Evolutionary conservation across 208 protist genomes (phyloP).

Genomic region (Leishmania turanica): DNA sequence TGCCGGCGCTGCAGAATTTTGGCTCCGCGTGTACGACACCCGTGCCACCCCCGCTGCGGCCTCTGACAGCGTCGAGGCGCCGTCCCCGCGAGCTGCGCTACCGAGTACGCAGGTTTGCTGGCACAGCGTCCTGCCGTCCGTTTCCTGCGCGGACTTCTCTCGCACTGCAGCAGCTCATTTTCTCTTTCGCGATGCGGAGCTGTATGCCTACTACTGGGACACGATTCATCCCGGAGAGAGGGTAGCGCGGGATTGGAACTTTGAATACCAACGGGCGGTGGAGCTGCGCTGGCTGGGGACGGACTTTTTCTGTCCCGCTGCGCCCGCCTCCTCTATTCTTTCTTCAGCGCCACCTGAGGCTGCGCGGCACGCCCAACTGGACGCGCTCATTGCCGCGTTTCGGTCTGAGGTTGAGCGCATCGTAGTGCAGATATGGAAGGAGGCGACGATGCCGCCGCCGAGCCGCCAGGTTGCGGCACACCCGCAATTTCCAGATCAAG

Average conservation of each 20-base stretch:
- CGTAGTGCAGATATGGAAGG: conserved; percentile 40
- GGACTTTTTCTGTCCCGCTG: neutral
- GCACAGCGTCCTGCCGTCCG: neutral
- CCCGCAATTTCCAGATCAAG: conserved; percentile 16
- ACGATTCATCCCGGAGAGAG: neutral
- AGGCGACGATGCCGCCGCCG: conserved; percentile 36
- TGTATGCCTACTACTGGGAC: conserved; percentile 58
- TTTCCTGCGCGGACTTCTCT: neutral
- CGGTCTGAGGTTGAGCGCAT: conserved; percentile 26
- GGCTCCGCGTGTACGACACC: conserved; percentile 51
- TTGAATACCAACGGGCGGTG: conserved; percentile 41
- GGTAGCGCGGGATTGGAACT: conserved; percentile 45
- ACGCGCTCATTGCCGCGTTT: conserved; percentile 27
- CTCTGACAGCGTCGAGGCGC: neutral
- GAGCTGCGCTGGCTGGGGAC: conserved; percentile 24
- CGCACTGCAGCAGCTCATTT: conserved; percentile 7
- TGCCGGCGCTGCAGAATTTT: conserved; percentile 1
- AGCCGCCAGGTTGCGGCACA: conserved; percentile 29
- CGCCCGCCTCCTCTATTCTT: neutral
- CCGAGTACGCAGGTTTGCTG: neutral
- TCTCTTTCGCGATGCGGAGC: conserved; percentile 22
- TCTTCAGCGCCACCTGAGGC: neutral
- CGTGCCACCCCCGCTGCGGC: conserved; percentile 5
- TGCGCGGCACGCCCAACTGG: neutral
- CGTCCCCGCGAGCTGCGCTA: neutral